Evolutionary conservation across 148 eudicot species (phyloP).

Genomic region (Rhododendron henanense): DNA sequence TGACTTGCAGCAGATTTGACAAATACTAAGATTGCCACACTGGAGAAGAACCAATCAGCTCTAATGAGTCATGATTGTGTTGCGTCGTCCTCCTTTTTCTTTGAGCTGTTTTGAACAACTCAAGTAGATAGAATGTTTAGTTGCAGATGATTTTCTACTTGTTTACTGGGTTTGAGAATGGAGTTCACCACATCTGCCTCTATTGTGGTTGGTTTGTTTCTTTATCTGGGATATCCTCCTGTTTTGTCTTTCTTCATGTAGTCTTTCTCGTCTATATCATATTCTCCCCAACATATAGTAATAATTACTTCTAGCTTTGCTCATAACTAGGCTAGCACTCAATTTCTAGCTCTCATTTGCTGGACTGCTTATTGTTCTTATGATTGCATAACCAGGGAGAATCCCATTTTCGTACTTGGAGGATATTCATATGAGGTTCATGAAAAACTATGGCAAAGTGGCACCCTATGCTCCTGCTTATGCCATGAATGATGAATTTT

Average conservation of each 20-base stretch:
- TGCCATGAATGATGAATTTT: conserved; percentile 87
- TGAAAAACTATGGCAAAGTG: conserved; percentile 92
- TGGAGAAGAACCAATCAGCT: neutral
- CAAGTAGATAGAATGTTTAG: neutral
- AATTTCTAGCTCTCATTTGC: neutral
- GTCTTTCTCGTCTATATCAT: neutral
- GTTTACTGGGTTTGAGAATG: neutral
- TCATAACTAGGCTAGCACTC: conserved; percentile 2
- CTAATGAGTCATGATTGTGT: neutral
- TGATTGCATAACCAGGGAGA: conserved; percentile 52
- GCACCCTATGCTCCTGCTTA: conserved; percentile 89
- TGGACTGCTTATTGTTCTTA: neutral
- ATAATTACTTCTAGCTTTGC: neutral
- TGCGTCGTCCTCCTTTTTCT: neutral
- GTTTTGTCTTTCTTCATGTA: neutral
- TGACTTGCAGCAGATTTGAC: neutral
- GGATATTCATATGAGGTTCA: conserved; percentile 94
- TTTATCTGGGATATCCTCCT: neutral
- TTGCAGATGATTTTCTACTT: neutral
- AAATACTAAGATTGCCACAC: neutral
- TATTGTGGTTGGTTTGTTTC: neutral
- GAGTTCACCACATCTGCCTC: neutral
- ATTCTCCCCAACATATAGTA: neutral
- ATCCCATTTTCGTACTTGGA: conserved; percentile 94
- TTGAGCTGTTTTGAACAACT: conserved; percentile 1